These are phyloP conservation scores for Casuarina glauca DNA, from an alignment of 306 rosid genomes.

Conservation along the genomic window DNA sequence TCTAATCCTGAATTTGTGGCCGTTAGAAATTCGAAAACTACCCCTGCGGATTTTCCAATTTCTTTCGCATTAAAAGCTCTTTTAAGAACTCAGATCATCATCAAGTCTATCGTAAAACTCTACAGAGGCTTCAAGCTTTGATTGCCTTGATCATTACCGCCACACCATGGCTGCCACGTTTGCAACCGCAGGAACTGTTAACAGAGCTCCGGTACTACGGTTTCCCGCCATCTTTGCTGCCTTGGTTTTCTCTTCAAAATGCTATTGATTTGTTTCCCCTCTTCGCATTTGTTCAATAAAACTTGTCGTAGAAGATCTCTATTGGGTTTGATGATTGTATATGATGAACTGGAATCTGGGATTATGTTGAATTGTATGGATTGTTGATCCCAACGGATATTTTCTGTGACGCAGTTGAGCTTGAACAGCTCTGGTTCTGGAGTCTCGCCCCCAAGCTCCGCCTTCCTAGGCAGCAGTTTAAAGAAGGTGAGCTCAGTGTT, in stretches of 20 bases:
- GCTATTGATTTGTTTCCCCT: neutral
- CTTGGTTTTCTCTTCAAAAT: neutral
- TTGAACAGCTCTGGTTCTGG: constrained; percentile 61
- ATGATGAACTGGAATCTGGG: constrained; percentile 20
- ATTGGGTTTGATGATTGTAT: constrained; percentile 26
- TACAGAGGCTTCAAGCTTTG: neutral
- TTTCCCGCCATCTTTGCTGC: constrained; percentile 7
- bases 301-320: neutral
- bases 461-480: constrained; percentile 74
- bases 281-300: neutral
- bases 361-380: neutral
- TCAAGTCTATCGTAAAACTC: neutral
- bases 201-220: constrained; percentile 26
- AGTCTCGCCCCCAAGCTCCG: constrained; percentile 60
- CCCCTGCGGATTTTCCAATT: constrained; percentile 25
- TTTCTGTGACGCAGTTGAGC: constrained; percentile 52
- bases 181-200: constrained; percentile 32
- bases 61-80: neutral
- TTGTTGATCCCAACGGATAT: neutral
- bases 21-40: constrained; percentile 29
- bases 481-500: constrained; percentile 66
- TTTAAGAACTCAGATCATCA: neutral
- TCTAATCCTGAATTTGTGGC: constrained; percentile 76
- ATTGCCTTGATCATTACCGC: neutral
- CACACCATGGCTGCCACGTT: constrained; percentile 42